Evolutionary conservation across 1,284 basidiomycete species (phyloP).

Genomic region (Tilletia walkeri): DNA sequence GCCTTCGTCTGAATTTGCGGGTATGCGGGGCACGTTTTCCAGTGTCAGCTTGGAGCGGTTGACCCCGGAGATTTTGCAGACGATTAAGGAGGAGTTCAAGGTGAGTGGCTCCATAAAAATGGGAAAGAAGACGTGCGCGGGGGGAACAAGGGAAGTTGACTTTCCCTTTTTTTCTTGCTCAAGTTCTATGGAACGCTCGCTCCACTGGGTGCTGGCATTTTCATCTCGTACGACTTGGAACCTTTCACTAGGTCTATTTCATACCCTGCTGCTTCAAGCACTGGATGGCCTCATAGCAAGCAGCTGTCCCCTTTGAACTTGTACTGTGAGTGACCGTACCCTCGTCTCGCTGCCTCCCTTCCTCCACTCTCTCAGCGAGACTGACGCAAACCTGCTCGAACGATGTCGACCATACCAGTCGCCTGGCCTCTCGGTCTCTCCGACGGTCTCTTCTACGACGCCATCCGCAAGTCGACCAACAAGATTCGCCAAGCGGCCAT

Average conservation of each 20-base stretch:
- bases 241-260: not conserved
- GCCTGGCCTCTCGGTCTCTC: constrained; percentile 14
- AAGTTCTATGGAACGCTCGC: not conserved
- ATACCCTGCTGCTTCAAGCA: not conserved
- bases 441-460: constrained; percentile 11
- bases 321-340: not conserved
- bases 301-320: constrained; percentile 5
- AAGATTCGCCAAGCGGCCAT: not conserved
- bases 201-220: not conserved
- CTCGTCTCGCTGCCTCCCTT: not conserved
- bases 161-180: not conserved
- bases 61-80: constrained; percentile 9
- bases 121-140: no score
- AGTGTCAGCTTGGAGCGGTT: constrained; percentile 3
- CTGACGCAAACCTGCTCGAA: not conserved
- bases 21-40: constrained; percentile 10
- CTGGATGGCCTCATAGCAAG: constrained; percentile 7
- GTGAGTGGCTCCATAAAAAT: not conserved
- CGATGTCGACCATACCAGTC: not conserved
- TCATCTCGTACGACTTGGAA: constrained; percentile 16
- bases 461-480: not conserved
- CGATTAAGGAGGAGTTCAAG: constrained; percentile 9
- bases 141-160: not conserved
- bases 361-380: no score
- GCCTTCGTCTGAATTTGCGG: not conserved